Evolutionary conservation across 352 stramenopile genomes (phyloP).

Genomic region (Phytophthora pseudosyringae): DNA sequence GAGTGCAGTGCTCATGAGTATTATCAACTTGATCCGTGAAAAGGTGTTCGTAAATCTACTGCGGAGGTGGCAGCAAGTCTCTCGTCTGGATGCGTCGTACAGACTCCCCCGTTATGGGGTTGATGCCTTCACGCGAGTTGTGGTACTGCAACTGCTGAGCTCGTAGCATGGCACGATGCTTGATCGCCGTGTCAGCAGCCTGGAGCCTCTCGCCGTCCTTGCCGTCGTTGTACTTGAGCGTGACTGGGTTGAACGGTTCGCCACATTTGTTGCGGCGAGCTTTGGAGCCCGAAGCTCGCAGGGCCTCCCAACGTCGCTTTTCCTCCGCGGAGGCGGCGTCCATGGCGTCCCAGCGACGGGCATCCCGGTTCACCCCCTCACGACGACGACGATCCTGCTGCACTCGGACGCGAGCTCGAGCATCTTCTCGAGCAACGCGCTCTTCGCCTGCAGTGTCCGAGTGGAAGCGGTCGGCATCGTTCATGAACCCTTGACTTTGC

Average conservation of each 20-base stretch:
- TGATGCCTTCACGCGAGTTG: conserved; percentile 81
- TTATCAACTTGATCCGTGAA: too few relatives aligned
- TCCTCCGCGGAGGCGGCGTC: conserved; percentile 66
- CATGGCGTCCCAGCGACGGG: conserved; percentile 88
- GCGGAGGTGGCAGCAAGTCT: conserved; percentile 56
- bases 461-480: conserved; percentile 89
- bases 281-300: conserved; percentile 79
- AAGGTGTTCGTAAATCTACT: conserved; percentile 11
- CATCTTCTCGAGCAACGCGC: conserved; percentile 62
- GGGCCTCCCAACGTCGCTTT: conserved; percentile 64
- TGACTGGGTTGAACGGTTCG: conserved; percentile 90
- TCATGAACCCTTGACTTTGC: conserved; percentile 79
- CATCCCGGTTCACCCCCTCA: conserved; percentile 72
- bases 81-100: conserved; percentile 53
- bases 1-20: too few relatives aligned
- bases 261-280: conserved; percentile 87
- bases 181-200: conserved; percentile 71
- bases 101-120: conserved; percentile 86
- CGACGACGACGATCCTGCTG: conserved; percentile 72
- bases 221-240: conserved; percentile 88
- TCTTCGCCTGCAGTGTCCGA: conserved; percentile 90
- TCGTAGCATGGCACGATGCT: conserved; percentile 74
- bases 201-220: conserved; percentile 78
- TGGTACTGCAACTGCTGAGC: conserved; percentile 85
- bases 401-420: conserved; percentile 52